Percentiles rank a stretch among this genome's conserved stretches.
phyloP scores from a whole-genome alignment of 768 basidiomycete species.

The Wakefieldia striispora region DNA sequence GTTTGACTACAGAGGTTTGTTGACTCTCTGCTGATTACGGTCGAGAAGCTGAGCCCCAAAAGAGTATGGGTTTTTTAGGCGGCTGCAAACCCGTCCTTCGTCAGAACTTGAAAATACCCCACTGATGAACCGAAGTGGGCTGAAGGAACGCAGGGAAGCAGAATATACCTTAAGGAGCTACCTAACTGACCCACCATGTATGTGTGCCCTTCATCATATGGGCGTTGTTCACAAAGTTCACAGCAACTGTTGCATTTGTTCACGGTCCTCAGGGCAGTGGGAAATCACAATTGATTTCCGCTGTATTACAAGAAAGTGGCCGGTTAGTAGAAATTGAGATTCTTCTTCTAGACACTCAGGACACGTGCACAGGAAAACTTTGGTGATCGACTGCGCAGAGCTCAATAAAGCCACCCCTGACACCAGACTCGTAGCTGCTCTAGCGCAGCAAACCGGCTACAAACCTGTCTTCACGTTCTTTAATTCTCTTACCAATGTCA shows the following conservation, averaged over 20 bases:
- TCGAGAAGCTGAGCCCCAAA: constrained; percentile 9
- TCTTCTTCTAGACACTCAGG: not conserved
- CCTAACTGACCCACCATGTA: constrained; percentile 75
- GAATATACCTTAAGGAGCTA: constrained; percentile 65
- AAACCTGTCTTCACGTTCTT: constrained; percentile 87
- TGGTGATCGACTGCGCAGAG: constrained; percentile 83
- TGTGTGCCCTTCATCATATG: constrained; percentile 18
- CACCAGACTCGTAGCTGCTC: constrained; percentile 55
- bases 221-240: constrained; percentile 6
- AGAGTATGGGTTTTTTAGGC: constrained; percentile 77
- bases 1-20: constrained; percentile 74
- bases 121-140: constrained; percentile 45
- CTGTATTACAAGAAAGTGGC: constrained; percentile 49
- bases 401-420: constrained; percentile 72
- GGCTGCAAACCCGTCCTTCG: constrained; percentile 58
- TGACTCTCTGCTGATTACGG: not conserved
- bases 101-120: constrained; percentile 17
- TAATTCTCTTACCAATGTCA: constrained; percentile 73
- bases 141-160: constrained; percentile 86
- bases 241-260: constrained; percentile 74
- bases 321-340: constrained; percentile 37
- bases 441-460: constrained; percentile 86
- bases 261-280: constrained; percentile 86
- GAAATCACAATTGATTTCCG: constrained; percentile 59
- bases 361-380: constrained; percentile 46